Evolutionary conservation across 441 rosid genomes (phyloP), one percentile per base, ranked within the genome.

Genomic region (Corymbia calophylla): DNA sequence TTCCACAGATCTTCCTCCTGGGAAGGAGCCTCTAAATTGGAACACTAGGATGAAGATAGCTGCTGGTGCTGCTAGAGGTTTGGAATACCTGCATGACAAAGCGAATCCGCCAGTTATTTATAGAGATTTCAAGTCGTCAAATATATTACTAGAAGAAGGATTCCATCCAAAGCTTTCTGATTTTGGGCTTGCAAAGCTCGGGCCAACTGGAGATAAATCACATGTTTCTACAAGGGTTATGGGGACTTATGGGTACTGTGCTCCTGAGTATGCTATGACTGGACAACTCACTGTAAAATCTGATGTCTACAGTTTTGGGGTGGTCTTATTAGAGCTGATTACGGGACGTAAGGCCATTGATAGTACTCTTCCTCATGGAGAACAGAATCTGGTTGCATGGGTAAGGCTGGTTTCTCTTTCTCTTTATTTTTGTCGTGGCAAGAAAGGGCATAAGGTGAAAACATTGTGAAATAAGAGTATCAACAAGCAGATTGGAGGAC

Each of bases 211-310:
- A 87, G 99, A 98, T 92, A 95, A 98, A 91, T 97, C 99, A 21
- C 99, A 97, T 91, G 99, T 98, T 91, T 98, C 99, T 86, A 97
- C 99, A 85, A 93, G 99, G 90, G 99, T 97, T 87, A 97, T 97
- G 99, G 99, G 99, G 66, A 97, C 99, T 54, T 97, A 97, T 85
- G 99, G 99, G 64, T 98, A 98, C 88, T 98, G 99, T 93, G 99
- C 99, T 90, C 99, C 99, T 3, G 99, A 98, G 91, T 98, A 98
- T 87, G 99, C 99, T 89, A 97, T 98, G 99, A 98, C 99, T 2
- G 99, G 99, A 86, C 99, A 98, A 85, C 91, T 98, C 89, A 98
- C 99, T 0, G 98, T 98, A 39, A 98, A 97, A 91, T 98, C 99
- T 84, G 99, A 98, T 64, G 99, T 97, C 17, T 98, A 97, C 88